Evolutionary conservation across 2,329 filamentous ascomycete species (phyloP).

Genomic region (Pseudogymnoascus sp.): DNA sequence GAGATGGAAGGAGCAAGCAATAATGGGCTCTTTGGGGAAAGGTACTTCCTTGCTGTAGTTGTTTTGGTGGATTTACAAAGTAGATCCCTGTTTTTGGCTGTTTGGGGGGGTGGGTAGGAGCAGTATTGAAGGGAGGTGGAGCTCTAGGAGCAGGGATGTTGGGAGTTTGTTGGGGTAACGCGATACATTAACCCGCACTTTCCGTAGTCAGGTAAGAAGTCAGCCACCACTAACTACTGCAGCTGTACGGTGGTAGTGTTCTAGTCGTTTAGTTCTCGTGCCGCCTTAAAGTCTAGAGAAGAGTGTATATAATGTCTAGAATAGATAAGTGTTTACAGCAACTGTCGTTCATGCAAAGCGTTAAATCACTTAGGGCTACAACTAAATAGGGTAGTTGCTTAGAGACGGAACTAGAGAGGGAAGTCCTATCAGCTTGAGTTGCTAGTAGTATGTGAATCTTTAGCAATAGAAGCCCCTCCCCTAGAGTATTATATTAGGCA

Average conservation of each 20-base stretch:
- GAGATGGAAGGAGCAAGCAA: not conserved
- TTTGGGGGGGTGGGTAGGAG: not conserved
- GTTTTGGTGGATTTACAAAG: not conserved
- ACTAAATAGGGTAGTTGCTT: not conserved
- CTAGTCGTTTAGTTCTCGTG: not conserved
- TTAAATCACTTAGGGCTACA: not conserved
- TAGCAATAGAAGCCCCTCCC: not conserved
- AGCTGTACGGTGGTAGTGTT: not conserved
- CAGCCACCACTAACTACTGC: not conserved
- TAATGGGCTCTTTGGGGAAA: not conserved
- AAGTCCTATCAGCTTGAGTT: not conserved
- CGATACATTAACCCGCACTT: slow-evolving; percentile 5
- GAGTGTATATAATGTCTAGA: not conserved
- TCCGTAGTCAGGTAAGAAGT: not conserved
- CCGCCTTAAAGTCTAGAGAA: not conserved
- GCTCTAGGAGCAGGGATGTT: not conserved
- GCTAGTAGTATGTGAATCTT: not conserved
- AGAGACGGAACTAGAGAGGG: not conserved
- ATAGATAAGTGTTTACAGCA: not conserved
- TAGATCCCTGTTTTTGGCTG: slow-evolving; percentile 2
- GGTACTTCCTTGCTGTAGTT: not conserved
- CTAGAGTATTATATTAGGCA: not conserved
- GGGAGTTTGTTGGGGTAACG: slow-evolving; percentile 1
- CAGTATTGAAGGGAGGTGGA: not conserved
- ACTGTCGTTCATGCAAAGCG: not conserved